Evolutionary conservation across 495 filamentous ascomycete genomes (phyloP), one percentile per base, ranked within the genome.

Genomic region (Neurospora tetrasperma): DNA sequence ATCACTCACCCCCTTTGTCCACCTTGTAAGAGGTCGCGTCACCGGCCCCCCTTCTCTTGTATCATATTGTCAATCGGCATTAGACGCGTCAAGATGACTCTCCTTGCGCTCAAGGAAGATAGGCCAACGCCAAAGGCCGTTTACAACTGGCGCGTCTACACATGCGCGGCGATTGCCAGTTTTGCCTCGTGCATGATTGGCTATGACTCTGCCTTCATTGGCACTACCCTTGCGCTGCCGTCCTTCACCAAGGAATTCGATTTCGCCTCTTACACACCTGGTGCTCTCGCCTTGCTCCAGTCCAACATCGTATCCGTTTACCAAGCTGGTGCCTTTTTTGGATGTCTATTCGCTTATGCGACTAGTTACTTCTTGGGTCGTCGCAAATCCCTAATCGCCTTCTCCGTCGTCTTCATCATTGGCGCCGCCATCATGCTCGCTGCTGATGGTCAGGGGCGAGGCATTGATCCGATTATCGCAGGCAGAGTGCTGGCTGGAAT

Each of bases 121-220:
- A 80, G 88, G 78, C 88, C 89, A 40, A 90, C 90, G 76, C 89
- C 89, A 2, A 81, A 82, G 71, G 82, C 84, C 59, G 91, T 93
- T 75, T 93, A 92, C 86, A 93, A 93, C 83, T 93, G 90, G 90
- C 83, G 89, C 44, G 86, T 93, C 66, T 93, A 91, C 75, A 78
- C 82, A 27, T 88, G 85, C 66, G 89, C 90, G 6, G 81, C 83
- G 39, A 83, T 91, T 44, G 90, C 90, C 40, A 89, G 89, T 44
- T 91, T 90, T 74, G 90, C 89, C 74, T 88, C 90, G 74, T 90
- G 89, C 74, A 91, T 88, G 87, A 92, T 90, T 75, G 90, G 91
- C 43, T 92, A 91, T 78, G 90, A 91, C 75, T 87, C 85, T 72
- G 88, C 89, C 71, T 92, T 92, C 82, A 92, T 92, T 70, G 90